Evolutionary conservation across 208 protist genomes (phyloP), one percentile per base, ranked within the genome.

Genomic region (Novymonas esmeraldas): DNA sequence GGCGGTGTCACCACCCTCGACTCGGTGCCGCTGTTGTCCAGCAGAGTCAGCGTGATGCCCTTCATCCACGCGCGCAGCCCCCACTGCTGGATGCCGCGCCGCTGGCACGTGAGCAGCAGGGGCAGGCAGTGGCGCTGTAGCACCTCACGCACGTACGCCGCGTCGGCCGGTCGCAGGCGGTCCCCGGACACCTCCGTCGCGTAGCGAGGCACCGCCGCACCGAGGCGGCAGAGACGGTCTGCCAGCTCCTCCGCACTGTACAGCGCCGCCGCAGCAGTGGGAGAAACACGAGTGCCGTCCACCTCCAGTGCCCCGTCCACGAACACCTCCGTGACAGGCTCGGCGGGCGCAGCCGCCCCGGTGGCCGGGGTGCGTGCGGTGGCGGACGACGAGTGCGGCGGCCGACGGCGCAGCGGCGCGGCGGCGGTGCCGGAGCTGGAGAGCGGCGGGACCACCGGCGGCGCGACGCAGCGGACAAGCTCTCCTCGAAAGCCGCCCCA

Each of bases 211-310:
- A 92, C 52, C n/a, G 65, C 50, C 16, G 76, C 66, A 57, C 85
- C 85, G 31, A 87, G 70, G 18, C 85, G 85, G 48, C 80, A 89
- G 24, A 88, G 48, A 10, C 84, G 62, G 56, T 92, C 85, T 5
- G 82, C 85, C 13, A 92, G 55, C 58, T 89, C 85, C 65, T 83
- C 85, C n/a, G 66, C 58, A 7, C 45, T 63, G 36, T 52, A 64
- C 26, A 52, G 59, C n/a, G 33, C 18, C 6, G 39, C 20, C 2
- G 39, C 2, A 36, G 20, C 3, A 6, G 38, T 7, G 2, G 56
- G 11, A 10, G 26, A 61, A 29, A 20, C 56, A 14, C 20, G 6
- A 20, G 29, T 39, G 45, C 49, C 39, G 31, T 52, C 61, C 13
- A 79, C 9, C 22, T 64, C 48, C 14, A 81, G 41, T 33, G 70